Base-by-base conservation (phyloP, 2,329 filamentous ascomycete species). In the Monilinia polystroma region DNA sequence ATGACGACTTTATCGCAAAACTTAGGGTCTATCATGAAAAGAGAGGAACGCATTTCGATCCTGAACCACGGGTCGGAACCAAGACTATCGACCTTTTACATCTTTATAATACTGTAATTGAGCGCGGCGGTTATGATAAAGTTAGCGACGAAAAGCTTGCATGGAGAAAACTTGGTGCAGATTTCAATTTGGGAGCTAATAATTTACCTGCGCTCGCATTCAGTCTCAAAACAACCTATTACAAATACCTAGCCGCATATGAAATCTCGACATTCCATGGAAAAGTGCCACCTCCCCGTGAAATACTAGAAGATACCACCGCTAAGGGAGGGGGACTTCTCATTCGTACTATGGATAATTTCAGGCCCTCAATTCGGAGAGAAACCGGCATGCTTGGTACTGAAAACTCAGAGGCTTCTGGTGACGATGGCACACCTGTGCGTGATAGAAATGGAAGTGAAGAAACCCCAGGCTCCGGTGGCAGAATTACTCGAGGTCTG, bases 121-220 rank as follows among this genome's bases (percentile, higher is more conserved):
- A 85, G 29, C 87, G 88, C 73, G 93, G 93, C 64, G 93, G 93
- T 67, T 97, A 97, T 77, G 93, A 96, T 79, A 89, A 89, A 76
- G 86, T 94, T 76, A 93, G 86, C 69, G 89, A 87, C 79, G 87
- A 94, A 77, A 95, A 94, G 81, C 84, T 96, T 70, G 90, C 91
- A 63, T 97, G 93, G 93, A 86, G 92, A 70, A 87, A 87, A 73
- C 84, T 96, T 73, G 91, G 74, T 26, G 84, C 88, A 64, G 88
- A 93, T 73, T 89, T 96, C 67, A 87, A 91, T 60, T 85, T 93
- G 70, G 87, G 87, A 75, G 88, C 87, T 66, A 84, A 85, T 73
- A 93, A 94, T 75, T 87, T 91, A 68, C 85, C 92, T 8, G 91
- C 92, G n/a, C 87, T 92, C 68, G 92, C 92, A 18, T 96, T 96